Evolutionary conservation across 805 yeast genomes (phyloP).

Genomic region (Ogataea naganishii): DNA sequence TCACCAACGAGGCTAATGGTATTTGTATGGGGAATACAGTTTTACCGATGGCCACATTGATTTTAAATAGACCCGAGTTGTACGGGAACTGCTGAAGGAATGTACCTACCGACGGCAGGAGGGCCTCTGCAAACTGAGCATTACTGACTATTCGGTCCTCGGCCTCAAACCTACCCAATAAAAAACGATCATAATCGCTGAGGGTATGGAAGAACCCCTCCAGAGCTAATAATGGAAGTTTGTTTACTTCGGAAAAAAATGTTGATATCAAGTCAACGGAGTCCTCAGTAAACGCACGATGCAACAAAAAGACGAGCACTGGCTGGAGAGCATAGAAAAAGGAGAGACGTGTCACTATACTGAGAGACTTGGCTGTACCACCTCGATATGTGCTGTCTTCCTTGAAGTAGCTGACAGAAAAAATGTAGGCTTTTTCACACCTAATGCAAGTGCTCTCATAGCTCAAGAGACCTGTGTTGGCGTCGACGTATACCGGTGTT

Average conservation of each 20-base stretch:
- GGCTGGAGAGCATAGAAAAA: slow-evolving; percentile 43
- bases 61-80: too few relatives aligned
- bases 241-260: slow-evolving; percentile 4
- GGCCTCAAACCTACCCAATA: slow-evolving; percentile 13
- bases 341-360: slow-evolving; percentile 34
- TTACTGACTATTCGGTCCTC: background rate
- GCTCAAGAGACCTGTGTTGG: slow-evolving; percentile 8
- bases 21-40: slow-evolving; percentile 21
- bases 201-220: slow-evolving; percentile 2
- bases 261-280: slow-evolving; percentile 2
- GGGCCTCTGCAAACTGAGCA: slow-evolving; percentile 1
- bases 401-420: slow-evolving; percentile 21
- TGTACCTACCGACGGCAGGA: too few relatives aligned
- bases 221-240: slow-evolving; percentile 1
- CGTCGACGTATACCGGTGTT: slow-evolving; percentile 36
- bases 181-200: slow-evolving; percentile 10
- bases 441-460: slow-evolving; percentile 7
- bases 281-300: slow-evolving; percentile 25
- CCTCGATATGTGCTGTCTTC: slow-evolving; percentile 24
- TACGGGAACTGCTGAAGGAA: too few relatives aligned
- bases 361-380: slow-evolving; percentile 36
- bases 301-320: slow-evolving; percentile 35
- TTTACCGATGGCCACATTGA: slow-evolving; percentile 2
- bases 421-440: slow-evolving; percentile 15
- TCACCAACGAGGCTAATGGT: slow-evolving; percentile 17